Evolutionary conservation across 1,284 basidiomycete genomes (phyloP).

Genomic region (Ceratobasidium sp.): DNA sequence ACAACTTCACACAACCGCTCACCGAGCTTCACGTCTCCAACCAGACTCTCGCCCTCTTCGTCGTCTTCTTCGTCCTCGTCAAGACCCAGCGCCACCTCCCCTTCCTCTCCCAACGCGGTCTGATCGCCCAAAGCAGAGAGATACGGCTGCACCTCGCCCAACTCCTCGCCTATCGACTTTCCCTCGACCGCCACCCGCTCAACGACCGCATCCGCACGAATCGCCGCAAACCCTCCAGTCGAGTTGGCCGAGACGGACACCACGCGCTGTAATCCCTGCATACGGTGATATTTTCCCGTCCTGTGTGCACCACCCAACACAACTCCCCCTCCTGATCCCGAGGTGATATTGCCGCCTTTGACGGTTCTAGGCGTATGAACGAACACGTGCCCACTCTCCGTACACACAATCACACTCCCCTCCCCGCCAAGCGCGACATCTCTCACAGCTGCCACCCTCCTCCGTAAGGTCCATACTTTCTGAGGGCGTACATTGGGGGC

Average conservation of each 20-base stretch:
- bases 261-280: conserved; percentile 87
- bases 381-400: conserved; percentile 94
- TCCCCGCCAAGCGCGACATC: conserved; percentile 92
- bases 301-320: conserved; percentile 55
- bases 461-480: conserved; percentile 27
- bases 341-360: conserved; percentile 20
- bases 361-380: conserved; percentile 69
- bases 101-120: conserved; percentile 2
- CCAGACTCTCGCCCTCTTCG: conserved; percentile 53
- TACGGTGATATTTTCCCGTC: conserved; percentile 81
- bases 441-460: conserved; percentile 53
- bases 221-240: conserved; percentile 88
- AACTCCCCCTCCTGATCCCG: neutral
- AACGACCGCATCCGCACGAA: conserved; percentile 78
- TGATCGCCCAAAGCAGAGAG: conserved; percentile 5
- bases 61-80: conserved; percentile 55
- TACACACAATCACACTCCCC: conserved; percentile 91
- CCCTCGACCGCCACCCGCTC: conserved; percentile 66
- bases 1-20: conserved; percentile 53
- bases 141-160: conserved; percentile 61
- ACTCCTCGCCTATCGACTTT: conserved; percentile 71
- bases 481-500: conserved; percentile 22
- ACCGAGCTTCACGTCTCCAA: conserved; percentile 53
- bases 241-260: conserved; percentile 87
- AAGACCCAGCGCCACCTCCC: conserved; percentile 27